A percentile compares a stretch with the other conserved stretches of the same genome.
Conservation (phyloP, 2,329 filamentous ascomycete species). For the Fusarium dimerum region DNA sequence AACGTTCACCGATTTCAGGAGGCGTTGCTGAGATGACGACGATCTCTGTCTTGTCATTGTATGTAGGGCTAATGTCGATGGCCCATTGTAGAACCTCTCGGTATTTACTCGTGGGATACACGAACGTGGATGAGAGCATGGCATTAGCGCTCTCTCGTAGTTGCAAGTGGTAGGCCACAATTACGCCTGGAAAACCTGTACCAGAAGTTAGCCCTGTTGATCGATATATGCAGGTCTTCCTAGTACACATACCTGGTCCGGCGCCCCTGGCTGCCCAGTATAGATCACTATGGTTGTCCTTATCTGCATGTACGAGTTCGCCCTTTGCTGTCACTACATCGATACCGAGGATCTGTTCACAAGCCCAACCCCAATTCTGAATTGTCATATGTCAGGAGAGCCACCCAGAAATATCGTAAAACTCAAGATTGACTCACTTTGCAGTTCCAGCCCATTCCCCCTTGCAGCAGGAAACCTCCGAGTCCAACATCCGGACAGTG, state of each 20-base stretch:
- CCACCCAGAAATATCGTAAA: too few relatives aligned
- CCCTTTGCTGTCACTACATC: constrained; percentile 51
- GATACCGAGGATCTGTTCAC: constrained; percentile 45
- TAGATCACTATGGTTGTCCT: constrained; percentile 44
- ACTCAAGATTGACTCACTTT: constrained; percentile 36
- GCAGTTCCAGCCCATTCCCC: constrained; percentile 61
- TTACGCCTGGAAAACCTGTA: constrained; percentile 52
- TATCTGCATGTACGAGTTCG: constrained; percentile 36
- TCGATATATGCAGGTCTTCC: too few relatives aligned
- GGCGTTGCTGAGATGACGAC: too few relatives aligned
- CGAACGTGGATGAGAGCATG: too few relatives aligned
- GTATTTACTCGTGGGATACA: too few relatives aligned
- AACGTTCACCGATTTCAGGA: too few relatives aligned
- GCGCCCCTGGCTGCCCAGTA: constrained; percentile 52
- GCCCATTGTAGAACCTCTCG: too few relatives aligned
- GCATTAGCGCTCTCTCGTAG: too few relatives aligned
- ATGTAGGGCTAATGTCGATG: too few relatives aligned
- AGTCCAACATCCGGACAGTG: constrained; percentile 59
- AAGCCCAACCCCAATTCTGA: constrained; percentile 58
- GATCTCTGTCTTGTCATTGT: too few relatives aligned
- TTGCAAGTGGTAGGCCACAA: constrained; percentile 51
- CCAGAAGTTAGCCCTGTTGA: background rate
- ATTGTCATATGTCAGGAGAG: background rate
- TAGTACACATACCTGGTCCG: constrained; percentile 36
- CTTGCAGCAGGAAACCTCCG: constrained; percentile 57